Percentiles rank a stretch among this genome's conserved stretches.
Evolutionary conservation across 768 basidiomycete species (phyloP).

Genomic region (Terana coerulea): DNA sequence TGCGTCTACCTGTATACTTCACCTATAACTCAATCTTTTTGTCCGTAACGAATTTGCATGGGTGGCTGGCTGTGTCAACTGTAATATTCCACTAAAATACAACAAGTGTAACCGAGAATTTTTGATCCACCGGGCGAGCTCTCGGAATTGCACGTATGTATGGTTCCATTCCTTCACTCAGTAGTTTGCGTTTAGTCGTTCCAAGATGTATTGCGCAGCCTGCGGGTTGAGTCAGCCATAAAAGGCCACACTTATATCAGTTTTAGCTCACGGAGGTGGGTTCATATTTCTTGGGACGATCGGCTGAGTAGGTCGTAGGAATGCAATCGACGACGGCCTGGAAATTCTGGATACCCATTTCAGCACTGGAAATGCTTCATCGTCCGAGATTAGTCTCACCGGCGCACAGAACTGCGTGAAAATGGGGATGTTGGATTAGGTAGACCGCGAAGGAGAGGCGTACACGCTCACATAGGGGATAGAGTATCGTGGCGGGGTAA

Average conservation of each 20-base stretch:
- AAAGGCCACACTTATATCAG: slow-evolving; percentile 26
- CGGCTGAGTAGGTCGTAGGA: slow-evolving; percentile 46
- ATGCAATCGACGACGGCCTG: slow-evolving; percentile 38
- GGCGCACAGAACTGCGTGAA: slow-evolving; percentile 32
- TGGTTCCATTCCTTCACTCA: too few species aligned
- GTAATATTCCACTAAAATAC: too few species aligned
- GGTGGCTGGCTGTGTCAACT: too few species aligned
- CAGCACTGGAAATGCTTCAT: not conserved
- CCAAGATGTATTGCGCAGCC: slow-evolving; percentile 12
- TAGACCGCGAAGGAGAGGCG: not conserved
- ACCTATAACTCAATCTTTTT: too few species aligned
- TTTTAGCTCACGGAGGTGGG: slow-evolving; percentile 29
- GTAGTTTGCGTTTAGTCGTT: slow-evolving; percentile 13
- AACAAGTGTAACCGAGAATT: too few species aligned
- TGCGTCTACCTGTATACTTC: too few species aligned
- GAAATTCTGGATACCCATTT: slow-evolving; percentile 24
- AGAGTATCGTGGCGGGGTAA: slow-evolving; percentile 52
- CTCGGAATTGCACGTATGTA: too few species aligned
- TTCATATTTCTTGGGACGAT: slow-evolving; percentile 46
- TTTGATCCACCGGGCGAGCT: too few species aligned
- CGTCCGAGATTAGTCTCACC: slow-evolving; percentile 25
- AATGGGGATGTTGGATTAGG: slow-evolving; percentile 24
- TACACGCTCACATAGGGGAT: slow-evolving; percentile 51
- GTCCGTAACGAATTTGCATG: too few species aligned
- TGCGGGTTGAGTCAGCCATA: not conserved